Base-by-base conservation (phyloP, 2,329 filamentous ascomycete genomes). In the Trichoderma arundinaceum region DNA sequence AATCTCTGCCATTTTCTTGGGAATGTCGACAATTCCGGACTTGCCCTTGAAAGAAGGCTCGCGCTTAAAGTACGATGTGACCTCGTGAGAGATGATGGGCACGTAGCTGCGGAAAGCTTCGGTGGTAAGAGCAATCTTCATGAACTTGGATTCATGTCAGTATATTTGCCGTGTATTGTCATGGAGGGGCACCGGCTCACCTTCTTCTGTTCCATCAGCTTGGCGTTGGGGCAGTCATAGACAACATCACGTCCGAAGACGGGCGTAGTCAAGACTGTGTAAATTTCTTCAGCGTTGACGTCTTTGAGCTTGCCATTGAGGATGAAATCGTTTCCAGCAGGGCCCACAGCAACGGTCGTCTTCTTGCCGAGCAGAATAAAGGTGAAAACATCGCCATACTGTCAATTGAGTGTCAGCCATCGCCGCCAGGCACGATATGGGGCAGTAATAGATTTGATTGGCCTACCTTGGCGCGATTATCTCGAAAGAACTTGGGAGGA, bases 131-230 rank as follows among this genome's bases (percentile, higher is more conserved):
- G 90, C 90, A 72, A 90, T 87, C 78, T 94, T 94, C 87, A 93
- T 91, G 74, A 94, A 92, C 89, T 86, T 67, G 3, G 0, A 28
- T 17, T 19, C 19, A 15, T n/a, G 48, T 75, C 59, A 74, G 69
- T 35, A 6, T 8, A n/a, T 2, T 4, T 35, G 44, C n/a, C 22
- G 22, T 28, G 22, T 28, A 35, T 6, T 2, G n/a, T 35, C 28
- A 41, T 17, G 46, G 5, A 19, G 28, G 28, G 46, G 17, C 13
- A 28, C 28, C 53, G 62, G 66, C 79, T 68, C 77, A 93, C 91
- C 87, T 94, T 95, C 83, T 96, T 96, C 83, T 96, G 92, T 81
- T 96, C 92, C 92, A 96, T 96, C 74, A 96, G 86, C 80, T 96
- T 96, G 66, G 92, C 84, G 76, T 96, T 96, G 48, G 92, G 92